Conservation (phyloP, 495 filamentous ascomycete genomes). For the Cercophora scortea region DNA sequence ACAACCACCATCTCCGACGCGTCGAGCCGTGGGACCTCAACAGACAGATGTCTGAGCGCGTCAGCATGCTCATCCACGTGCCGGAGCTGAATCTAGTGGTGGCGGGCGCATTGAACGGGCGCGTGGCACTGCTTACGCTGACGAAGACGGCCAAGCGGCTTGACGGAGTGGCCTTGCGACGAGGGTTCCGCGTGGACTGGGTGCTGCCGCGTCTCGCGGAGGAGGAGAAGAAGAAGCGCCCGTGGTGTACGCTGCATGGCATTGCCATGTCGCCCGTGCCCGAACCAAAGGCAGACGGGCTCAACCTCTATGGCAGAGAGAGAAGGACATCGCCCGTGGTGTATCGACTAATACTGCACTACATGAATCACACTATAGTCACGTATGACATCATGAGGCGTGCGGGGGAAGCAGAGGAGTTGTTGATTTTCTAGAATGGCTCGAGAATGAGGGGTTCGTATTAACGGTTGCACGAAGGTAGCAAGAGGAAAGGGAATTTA, state of each 20-base stretch:
- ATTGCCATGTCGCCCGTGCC: slow-evolving; percentile 34
- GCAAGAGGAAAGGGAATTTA: no score
- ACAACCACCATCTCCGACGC: slow-evolving; percentile 38
- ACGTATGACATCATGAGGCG: slow-evolving; percentile 63
- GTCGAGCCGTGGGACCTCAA: slow-evolving; percentile 26
- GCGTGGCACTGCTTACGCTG: slow-evolving; percentile 65
- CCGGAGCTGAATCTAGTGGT: slow-evolving; percentile 73
- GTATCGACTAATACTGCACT: slow-evolving; percentile 71
- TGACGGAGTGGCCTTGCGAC: slow-evolving; percentile 11
- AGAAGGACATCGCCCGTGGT: slow-evolving; percentile 14
- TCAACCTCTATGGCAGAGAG: slow-evolving; percentile 22
- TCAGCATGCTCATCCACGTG: slow-evolving; percentile 70
- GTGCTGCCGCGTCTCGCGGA: slow-evolving; percentile 34
- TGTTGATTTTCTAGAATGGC: slow-evolving; percentile 16
- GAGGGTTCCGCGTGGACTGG: slow-evolving; percentile 36
- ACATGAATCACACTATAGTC: slow-evolving; percentile 66
- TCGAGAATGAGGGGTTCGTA: neutral
- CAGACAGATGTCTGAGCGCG: slow-evolving; percentile 48
- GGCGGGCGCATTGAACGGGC: slow-evolving; percentile 64
- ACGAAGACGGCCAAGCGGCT: slow-evolving; percentile 45
- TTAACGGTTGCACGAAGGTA: neutral
- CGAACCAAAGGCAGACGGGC: slow-evolving; percentile 43
- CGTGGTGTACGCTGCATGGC: slow-evolving; percentile 32
- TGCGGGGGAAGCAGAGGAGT: slow-evolving; percentile 8
- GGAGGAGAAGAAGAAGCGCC: slow-evolving; percentile 25